These are phyloP conservation scores for Bryoerythrophyllum caledonicum DNA, from an alignment of 225 moss, liverwort and hornwort genomes.

Conservation along the genomic window DNA sequence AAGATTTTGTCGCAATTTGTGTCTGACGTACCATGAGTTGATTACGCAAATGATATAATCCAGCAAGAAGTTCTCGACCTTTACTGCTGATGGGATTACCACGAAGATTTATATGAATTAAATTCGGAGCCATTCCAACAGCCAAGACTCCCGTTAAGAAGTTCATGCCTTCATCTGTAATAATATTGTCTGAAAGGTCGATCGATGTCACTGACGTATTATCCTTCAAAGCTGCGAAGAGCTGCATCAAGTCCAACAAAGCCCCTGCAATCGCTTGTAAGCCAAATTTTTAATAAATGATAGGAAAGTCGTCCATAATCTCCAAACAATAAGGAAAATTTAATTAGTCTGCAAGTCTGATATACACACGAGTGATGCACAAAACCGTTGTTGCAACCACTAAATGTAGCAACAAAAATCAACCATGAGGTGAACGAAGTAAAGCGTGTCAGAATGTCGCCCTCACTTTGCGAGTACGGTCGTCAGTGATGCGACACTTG, in stretches of 20 bases:
- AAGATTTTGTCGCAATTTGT: background rate
- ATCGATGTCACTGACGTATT: constrained; percentile 74
- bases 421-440: constrained; percentile 7
- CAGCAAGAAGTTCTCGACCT: constrained; percentile 67
- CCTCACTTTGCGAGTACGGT: constrained; percentile 75
- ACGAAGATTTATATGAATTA: constrained; percentile 77
- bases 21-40: constrained; percentile 77
- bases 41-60: constrained; percentile 76
- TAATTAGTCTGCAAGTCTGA: background rate
- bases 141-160: constrained; percentile 66
- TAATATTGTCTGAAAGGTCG: constrained; percentile 83
- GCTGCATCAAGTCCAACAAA: constrained; percentile 63
- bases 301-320: background rate
- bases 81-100: constrained; percentile 76
- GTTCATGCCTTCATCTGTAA: constrained; percentile 82
- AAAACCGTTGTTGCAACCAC: background rate
- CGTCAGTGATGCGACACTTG: constrained; percentile 83
- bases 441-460: constrained; percentile 13
- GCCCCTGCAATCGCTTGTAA: constrained; percentile 52
- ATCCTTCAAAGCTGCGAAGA: constrained; percentile 76
- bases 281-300: constrained; percentile 23
- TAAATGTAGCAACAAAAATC: constrained; percentile 5
- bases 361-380: background rate
- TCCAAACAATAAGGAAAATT: background rate
- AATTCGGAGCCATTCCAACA: constrained; percentile 76